These are phyloP conservation scores for Fomitopsis schrenkii DNA, from an alignment of 1,284 basidiomycete species.

Conservation along the genomic window DNA sequence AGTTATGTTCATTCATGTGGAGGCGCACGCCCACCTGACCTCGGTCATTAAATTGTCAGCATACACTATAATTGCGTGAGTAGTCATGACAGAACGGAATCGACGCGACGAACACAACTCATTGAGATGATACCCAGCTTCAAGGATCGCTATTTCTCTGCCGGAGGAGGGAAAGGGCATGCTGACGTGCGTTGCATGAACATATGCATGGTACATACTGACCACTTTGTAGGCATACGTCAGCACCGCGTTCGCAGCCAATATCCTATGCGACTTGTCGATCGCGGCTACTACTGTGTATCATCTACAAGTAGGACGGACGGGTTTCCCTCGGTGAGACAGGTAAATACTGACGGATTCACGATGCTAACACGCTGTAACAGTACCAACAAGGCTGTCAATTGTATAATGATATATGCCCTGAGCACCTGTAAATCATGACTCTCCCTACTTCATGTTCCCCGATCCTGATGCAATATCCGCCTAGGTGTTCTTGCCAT, in stretches of 20 bases:
- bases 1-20: not conserved
- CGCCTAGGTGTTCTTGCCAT: not conserved
- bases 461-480: not conserved
- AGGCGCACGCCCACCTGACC: not conserved
- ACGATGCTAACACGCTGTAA: not conserved
- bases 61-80: not conserved
- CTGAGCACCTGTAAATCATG: not conserved
- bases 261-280: not conserved
- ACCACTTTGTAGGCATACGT: not conserved
- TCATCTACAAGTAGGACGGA: not conserved
- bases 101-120: no score
- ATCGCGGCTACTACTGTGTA: not conserved
- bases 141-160: not conserved
- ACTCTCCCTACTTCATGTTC: not conserved
- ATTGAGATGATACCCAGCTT: not conserved
- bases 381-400: not conserved
- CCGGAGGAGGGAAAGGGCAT: not conserved
- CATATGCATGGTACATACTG: not conserved
- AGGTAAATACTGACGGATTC: not conserved
- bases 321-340: not conserved
- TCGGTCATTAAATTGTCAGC: not conserved
- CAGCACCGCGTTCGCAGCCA: not conserved
- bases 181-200: not conserved
- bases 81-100: not conserved
- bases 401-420: not conserved